Conservation (phyloP, 306 rosid species). For the Dalbergia cochinchinensis region DNA sequence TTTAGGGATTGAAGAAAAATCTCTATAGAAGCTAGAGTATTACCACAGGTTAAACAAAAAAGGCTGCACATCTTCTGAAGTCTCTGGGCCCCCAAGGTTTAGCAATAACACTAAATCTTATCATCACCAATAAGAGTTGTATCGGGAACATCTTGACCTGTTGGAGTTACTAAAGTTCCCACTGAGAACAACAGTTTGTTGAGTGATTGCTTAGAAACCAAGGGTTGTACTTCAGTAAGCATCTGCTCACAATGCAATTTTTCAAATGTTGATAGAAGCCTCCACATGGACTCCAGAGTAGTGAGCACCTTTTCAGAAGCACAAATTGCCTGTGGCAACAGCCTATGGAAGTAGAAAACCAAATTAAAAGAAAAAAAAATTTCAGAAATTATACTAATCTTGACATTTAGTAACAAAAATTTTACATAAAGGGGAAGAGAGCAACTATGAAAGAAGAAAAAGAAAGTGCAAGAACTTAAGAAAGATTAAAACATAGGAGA, state of each 20-base stretch:
- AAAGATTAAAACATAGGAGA: too few relatives aligned
- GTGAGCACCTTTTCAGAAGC: slow-evolving; percentile 54
- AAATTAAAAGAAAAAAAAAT: background rate
- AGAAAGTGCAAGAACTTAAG: too few relatives aligned
- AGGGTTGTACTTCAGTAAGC: slow-evolving; percentile 55
- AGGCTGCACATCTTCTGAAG: slow-evolving; percentile 92
- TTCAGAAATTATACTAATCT: slow-evolving; percentile 9
- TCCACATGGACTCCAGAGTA: slow-evolving; percentile 52
- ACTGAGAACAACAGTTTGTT: slow-evolving; percentile 57
- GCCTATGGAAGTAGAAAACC: slow-evolving; percentile 39
- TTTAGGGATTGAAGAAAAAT: background rate
- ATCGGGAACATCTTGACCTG: slow-evolving; percentile 51
- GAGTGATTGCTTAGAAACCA: slow-evolving; percentile 55
- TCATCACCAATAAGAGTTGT: slow-evolving; percentile 60
- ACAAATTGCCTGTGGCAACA: slow-evolving; percentile 50
- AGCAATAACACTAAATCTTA: slow-evolving; percentile 77
- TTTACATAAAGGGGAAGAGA: background rate
- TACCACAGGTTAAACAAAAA: slow-evolving; percentile 92
- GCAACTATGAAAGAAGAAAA: too few relatives aligned
- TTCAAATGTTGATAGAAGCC: slow-evolving; percentile 48
- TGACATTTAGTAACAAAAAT: slow-evolving; percentile 16
- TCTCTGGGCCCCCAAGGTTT: slow-evolving; percentile 93
- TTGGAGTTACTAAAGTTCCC: slow-evolving; percentile 63
- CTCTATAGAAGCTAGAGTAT: slow-evolving; percentile 26
- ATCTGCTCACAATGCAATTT: slow-evolving; percentile 43